Conservation (phyloP, 768 basidiomycete genomes). For the Russula olivacea region DNA sequence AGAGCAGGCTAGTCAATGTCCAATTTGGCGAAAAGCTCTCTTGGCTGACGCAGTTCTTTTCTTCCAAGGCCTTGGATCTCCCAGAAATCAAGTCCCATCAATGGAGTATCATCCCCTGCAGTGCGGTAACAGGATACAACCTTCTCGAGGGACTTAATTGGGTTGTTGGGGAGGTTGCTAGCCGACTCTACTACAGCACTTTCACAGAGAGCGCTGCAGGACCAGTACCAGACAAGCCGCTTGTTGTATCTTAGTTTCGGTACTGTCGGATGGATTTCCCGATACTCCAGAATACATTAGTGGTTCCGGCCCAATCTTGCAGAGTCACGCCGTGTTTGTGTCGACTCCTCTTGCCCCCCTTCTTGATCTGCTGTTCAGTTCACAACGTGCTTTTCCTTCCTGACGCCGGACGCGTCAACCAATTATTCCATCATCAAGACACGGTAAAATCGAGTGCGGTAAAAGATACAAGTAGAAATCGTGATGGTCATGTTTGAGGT, state of each 20-base stretch:
- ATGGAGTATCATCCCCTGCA: constrained; percentile 89
- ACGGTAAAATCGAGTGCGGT: background rate
- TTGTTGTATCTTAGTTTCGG: constrained; percentile 2
- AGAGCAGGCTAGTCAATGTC: constrained; percentile 53
- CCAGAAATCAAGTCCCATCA: constrained; percentile 77
- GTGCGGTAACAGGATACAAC: constrained; percentile 85
- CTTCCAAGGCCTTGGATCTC: constrained; percentile 68
- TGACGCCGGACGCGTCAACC: background rate
- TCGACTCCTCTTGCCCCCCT: too few relatives aligned
- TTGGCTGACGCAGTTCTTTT: constrained; percentile 6
- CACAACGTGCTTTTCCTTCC: background rate
- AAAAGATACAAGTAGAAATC: background rate
- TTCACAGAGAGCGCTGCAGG: constrained; percentile 4
- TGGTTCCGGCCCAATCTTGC: background rate
- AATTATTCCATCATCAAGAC: background rate
- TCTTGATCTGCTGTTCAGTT: background rate
- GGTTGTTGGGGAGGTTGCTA: constrained; percentile 85
- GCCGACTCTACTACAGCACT: constrained; percentile 78
- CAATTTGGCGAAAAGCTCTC: constrained; percentile 7
- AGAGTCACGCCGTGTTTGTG: too few relatives aligned
- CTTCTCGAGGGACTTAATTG: constrained; percentile 83
- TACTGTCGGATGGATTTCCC: background rate
- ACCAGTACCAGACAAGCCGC: background rate
- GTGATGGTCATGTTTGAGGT: constrained; percentile 20
- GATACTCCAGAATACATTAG: background rate